Conservation (phyloP, 768 basidiomycete genomes). For the Tulasnella sp. region DNA sequence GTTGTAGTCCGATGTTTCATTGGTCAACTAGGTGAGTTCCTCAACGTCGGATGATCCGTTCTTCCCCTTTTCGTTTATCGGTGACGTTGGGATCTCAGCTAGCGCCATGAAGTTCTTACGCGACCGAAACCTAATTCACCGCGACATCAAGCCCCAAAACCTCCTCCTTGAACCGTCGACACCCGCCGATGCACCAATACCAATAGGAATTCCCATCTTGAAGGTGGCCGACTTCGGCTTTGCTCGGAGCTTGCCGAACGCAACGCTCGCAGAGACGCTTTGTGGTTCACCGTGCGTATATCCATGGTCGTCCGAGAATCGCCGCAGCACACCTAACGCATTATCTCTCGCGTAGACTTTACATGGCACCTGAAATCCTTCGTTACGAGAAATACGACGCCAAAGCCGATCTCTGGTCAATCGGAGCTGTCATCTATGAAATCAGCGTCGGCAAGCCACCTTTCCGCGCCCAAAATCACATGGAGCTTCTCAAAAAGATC, state of each 20-base stretch:
- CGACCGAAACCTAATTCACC: constrained; percentile 83
- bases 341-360: constrained; percentile 57
- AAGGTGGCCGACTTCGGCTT: constrained; percentile 99
- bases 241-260: constrained; percentile 83
- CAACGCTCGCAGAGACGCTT: constrained; percentile 94
- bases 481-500: constrained; percentile 90
- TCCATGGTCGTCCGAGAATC: background rate
- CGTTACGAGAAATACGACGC: constrained; percentile 97
- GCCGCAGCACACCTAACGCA: background rate
- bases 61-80: background rate
- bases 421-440: constrained; percentile 94
- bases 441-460: constrained; percentile 92
- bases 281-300: constrained; percentile 89
- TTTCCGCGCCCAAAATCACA: constrained; percentile 92
- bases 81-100: constrained; percentile 45
- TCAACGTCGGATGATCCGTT: background rate
- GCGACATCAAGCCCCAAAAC: constrained; percentile 99
- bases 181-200: constrained; percentile 60
- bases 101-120: constrained; percentile 91
- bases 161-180: constrained; percentile 81
- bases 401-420: constrained; percentile 96
- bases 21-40: constrained; percentile 65
- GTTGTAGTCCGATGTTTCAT: constrained; percentile 88
- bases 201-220: constrained; percentile 88
- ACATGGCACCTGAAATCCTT: constrained; percentile 99